These are phyloP conservation scores for Bremia lactucae DNA, from an alignment of 352 stramenopile genomes.

Conservation along the genomic window DNA sequence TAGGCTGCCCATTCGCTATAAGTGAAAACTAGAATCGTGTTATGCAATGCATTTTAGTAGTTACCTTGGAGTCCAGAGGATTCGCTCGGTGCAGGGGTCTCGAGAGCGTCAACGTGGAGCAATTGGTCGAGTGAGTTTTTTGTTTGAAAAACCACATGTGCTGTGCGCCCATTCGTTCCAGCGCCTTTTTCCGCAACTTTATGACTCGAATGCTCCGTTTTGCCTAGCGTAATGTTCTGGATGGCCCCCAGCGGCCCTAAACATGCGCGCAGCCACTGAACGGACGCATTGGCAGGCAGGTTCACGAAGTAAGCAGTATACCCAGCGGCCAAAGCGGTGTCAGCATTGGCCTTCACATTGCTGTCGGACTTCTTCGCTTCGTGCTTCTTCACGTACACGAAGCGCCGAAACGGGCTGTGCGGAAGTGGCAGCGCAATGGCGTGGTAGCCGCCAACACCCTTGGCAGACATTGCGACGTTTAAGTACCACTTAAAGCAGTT, in stretches of 20 bases:
- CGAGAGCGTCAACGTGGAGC: constrained; percentile 30
- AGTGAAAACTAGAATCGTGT: not conserved
- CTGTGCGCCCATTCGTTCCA: constrained; percentile 17
- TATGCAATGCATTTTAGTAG: not conserved
- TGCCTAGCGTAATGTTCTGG: constrained; percentile 40
- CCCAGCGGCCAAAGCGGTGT: constrained; percentile 42
- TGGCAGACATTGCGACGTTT: constrained; percentile 2
- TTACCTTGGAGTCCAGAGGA: constrained; percentile 27
- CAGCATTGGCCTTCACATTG: constrained; percentile 24
- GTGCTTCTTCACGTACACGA: constrained; percentile 76
- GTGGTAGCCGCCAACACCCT: constrained; percentile 50
- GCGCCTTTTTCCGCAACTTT: constrained; percentile 7
- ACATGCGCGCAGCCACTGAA: constrained; percentile 43
- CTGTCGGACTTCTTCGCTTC: constrained; percentile 1
- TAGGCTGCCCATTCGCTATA: constrained; percentile 20
- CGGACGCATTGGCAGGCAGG: constrained; percentile 32
- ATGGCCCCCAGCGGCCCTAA: constrained; percentile 43
- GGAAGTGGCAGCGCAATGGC: constrained; percentile 57
- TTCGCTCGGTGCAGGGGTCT: constrained; percentile 17
- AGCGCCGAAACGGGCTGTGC: constrained; percentile 47
- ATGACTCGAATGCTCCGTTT: constrained; percentile 2
- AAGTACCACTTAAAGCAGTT: too few relatives aligned
- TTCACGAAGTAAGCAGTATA: constrained; percentile 74
- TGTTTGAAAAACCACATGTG: constrained; percentile 74
- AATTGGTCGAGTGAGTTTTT: constrained; percentile 45